Base-by-base conservation (phyloP, 2,329 filamentous ascomycete genomes). In the Ophiostoma himal-ulmi region DNA sequence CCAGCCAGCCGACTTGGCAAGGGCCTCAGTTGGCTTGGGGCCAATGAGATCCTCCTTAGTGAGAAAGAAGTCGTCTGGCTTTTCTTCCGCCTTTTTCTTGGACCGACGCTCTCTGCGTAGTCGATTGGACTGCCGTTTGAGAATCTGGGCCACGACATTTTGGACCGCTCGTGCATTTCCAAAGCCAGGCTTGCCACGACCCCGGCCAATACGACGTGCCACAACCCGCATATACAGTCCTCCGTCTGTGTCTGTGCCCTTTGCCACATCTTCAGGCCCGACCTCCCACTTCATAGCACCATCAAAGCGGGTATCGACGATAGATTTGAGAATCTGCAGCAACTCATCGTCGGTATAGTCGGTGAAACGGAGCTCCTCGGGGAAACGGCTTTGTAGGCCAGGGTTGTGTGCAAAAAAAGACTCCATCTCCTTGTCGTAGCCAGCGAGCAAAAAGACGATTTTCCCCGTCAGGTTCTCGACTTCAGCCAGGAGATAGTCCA, bases 391-490 rank as follows among this genome's bases (percentile, higher is more conserved):
- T 0, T 85, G 82, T 2, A 94, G 80, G 0, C 91, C 91, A 0
- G 87, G 87, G 64, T 94, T 94, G 77, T 93, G 90, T 0, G 85
- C 82, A 66, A 92, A 93, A 76, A 94, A 92, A 0, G 83, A 83
- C 74, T 94, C 90, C 91, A 94, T 94, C 73, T 91, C 83, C 74
- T 88, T 88, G 67, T 82, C 82, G 77, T 94, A 94, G 0, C 92
- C 91, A 0, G 91, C 91, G 2, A 94, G 80, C 0, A 94, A 82
- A 69, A 94, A 91, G 0, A 89, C 86, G 0, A 94, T 78, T 74
- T 90, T 90, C 0, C 90, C 91, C 0, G 83, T 85, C 0, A 87
- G 81, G 68, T 92, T 91, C 74, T 94, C 91, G 0, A 93, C 85
- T 74, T 93, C 90, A 0, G 89, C 83, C 0, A 94, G 83, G 0